Evolutionary conservation across 148 eudicot genomes (phyloP).

Genomic region (Chenopodium album): DNA sequence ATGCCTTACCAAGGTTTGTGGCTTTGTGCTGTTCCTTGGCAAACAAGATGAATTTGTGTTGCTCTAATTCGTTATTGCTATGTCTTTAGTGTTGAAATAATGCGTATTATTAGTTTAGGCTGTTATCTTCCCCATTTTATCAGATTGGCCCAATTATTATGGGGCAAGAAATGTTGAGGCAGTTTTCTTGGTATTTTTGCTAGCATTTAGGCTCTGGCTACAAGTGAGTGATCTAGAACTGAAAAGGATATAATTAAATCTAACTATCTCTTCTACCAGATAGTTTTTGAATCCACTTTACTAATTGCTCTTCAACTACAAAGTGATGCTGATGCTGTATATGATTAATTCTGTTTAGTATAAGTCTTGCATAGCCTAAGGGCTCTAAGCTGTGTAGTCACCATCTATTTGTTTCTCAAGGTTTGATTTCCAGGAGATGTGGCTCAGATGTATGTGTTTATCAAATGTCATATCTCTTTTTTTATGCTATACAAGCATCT

Average conservation of each 20-base stretch:
- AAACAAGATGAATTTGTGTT: neutral
- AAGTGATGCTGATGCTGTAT: neutral
- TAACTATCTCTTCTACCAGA: neutral
- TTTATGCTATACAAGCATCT: neutral
- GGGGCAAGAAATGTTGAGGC: neutral
- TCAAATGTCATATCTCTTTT: neutral
- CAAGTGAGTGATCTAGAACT: neutral
- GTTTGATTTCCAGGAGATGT: neutral
- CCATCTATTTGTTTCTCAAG: neutral
- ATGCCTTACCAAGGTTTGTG: constrained; percentile 55
- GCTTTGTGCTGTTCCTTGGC: constrained; percentile 40
- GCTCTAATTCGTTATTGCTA: constrained; percentile 4
- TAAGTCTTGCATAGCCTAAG: neutral
- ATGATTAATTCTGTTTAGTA: neutral
- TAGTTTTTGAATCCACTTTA: neutral
- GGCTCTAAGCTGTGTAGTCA: neutral
- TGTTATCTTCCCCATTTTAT: neutral
- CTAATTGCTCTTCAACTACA: neutral
- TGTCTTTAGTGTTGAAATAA: neutral
- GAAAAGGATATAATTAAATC: neutral
- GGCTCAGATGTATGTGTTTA: neutral
- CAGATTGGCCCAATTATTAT: no score
- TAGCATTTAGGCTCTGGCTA: neutral
- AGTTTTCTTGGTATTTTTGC: neutral
- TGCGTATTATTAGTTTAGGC: neutral